Evolutionary conservation across 768 basidiomycete genomes (phyloP).

Genomic region (Infundibulicybe gibba): DNA sequence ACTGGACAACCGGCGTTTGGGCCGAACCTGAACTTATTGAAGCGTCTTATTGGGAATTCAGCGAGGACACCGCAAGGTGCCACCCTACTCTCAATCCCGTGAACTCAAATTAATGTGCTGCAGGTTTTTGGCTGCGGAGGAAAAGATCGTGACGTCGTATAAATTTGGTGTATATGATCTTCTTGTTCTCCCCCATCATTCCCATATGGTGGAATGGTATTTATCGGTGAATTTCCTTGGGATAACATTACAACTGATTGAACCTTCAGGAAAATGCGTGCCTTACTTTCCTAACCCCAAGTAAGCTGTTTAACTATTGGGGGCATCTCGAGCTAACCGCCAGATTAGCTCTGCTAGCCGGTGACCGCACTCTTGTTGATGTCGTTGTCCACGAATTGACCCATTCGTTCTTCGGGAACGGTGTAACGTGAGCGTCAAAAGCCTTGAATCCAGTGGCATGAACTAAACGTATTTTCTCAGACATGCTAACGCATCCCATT

Average conservation of each 20-base stretch:
- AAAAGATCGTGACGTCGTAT: slow-evolving; percentile 73
- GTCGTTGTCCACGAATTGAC: slow-evolving; percentile 86
- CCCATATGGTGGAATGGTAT: slow-evolving; percentile 88
- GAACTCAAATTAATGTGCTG: slow-evolving; percentile 2
- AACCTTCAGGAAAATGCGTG: slow-evolving; percentile 80
- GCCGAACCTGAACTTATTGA: slow-evolving; percentile 84
- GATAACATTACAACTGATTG: not conserved
- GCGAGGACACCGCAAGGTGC: slow-evolving; percentile 79
- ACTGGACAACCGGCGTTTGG: slow-evolving; percentile 89
- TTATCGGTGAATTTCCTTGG: slow-evolving; percentile 10
- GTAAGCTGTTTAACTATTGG: slow-evolving; percentile 30
- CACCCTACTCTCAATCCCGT: not conserved
- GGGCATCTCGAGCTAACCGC: not conserved
- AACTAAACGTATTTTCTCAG: slow-evolving; percentile 21
- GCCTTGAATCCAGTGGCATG: not conserved
- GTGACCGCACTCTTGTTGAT: slow-evolving; percentile 83
- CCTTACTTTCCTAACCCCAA: slow-evolving; percentile 85
- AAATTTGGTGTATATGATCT: slow-evolving; percentile 87
- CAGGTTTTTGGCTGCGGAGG: slow-evolving; percentile 76
- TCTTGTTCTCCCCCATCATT: slow-evolving; percentile 89
- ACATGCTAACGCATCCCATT: slow-evolving; percentile 72
- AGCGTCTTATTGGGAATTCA: slow-evolving; percentile 82
- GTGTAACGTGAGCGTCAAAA: slow-evolving; percentile 55
- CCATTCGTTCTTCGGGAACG: slow-evolving; percentile 93
- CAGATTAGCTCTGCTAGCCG: slow-evolving; percentile 68